phyloP scores from a whole-genome alignment of 371 early-diverging fungal genomes.

The Mucor racemosus region DNA sequence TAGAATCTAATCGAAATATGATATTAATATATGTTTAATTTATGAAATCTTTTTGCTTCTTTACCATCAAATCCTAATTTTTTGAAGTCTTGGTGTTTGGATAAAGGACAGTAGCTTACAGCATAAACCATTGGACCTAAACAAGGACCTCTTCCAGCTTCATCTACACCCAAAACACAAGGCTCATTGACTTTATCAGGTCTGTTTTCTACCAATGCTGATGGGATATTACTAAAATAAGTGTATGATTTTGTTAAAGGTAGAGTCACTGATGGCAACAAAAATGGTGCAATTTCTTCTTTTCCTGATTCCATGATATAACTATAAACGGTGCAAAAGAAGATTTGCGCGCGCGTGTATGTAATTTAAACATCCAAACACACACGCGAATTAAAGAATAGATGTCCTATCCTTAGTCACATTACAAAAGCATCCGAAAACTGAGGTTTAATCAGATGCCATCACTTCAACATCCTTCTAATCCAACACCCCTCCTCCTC shows the following conservation, averaged over 20 bases:
- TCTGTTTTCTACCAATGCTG: constrained; percentile 18
- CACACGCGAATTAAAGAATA: background rate
- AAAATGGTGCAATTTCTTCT: background rate
- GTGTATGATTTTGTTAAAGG: constrained; percentile 45
- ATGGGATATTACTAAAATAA: constrained; percentile 41
- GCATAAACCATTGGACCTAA: constrained; percentile 98
- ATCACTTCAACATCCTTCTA: background rate
- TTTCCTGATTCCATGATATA: background rate
- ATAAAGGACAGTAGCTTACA: constrained; percentile 74
- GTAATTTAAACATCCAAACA: background rate
- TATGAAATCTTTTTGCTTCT: background rate
- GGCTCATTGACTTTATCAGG: constrained; percentile 45
- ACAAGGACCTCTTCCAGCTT: constrained; percentile 99
- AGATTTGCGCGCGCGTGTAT: background rate
- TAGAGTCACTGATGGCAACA: constrained; percentile 45
- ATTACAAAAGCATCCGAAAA: background rate
- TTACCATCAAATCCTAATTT: constrained; percentile 83
- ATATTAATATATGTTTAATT: background rate
- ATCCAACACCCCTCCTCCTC: background rate
- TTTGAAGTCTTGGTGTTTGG: constrained; percentile 66
- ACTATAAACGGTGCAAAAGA: background rate
- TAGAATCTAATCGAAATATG: constrained; percentile 73
- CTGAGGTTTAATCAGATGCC: background rate
- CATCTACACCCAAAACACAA: constrained; percentile 95
- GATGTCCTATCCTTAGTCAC: background rate